Conservation (phyloP, 352 stramenopile species). For the Phytophthora tubulina region DNA sequence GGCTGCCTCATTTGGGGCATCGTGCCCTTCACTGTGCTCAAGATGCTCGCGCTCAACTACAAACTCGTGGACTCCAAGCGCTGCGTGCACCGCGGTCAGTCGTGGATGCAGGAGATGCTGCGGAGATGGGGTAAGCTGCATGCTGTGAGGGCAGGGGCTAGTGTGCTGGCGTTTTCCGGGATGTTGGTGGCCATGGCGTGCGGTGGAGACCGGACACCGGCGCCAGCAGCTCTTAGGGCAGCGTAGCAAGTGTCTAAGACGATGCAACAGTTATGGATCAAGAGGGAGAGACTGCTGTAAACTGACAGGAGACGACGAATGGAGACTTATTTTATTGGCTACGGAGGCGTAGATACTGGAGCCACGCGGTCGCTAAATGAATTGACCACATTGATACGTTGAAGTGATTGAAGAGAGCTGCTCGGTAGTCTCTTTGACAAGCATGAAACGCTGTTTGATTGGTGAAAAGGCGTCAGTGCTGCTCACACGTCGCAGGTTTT, state of each 20-base stretch:
- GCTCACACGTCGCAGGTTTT: slow-evolving; percentile 42
- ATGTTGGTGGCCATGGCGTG: slow-evolving; percentile 75
- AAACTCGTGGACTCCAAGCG: slow-evolving; percentile 62
- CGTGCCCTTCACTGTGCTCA: slow-evolving; percentile 72
- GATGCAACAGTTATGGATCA: not conserved
- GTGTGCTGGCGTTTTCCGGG: slow-evolving; percentile 60
- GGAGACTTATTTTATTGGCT: slow-evolving; percentile 46
- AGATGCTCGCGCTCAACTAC: slow-evolving; percentile 75
- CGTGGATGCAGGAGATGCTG: slow-evolving; percentile 68
- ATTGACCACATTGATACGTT: slow-evolving; percentile 5
- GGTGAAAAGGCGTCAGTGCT: not conserved
- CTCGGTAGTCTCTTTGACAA: slow-evolving; percentile 17
- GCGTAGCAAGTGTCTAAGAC: slow-evolving; percentile 1
- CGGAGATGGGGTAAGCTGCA: slow-evolving; percentile 66
- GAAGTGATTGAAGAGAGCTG: slow-evolving; percentile 10
- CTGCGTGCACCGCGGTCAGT: slow-evolving; percentile 48
- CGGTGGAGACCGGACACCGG: slow-evolving; percentile 37
- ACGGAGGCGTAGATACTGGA: slow-evolving; percentile 17
- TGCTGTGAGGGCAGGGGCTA: slow-evolving; percentile 58
- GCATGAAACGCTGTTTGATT: slow-evolving; percentile 14
- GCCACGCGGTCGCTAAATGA: slow-evolving; percentile 22
- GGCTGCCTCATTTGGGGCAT: slow-evolving; percentile 66
- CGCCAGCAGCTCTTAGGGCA: slow-evolving; percentile 9
- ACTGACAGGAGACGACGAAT: slow-evolving; percentile 16
- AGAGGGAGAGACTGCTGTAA: not conserved